Base-by-base conservation (phyloP, 23 red algal species). In the Cyanidiococcus yangmingshanensis region DNA sequence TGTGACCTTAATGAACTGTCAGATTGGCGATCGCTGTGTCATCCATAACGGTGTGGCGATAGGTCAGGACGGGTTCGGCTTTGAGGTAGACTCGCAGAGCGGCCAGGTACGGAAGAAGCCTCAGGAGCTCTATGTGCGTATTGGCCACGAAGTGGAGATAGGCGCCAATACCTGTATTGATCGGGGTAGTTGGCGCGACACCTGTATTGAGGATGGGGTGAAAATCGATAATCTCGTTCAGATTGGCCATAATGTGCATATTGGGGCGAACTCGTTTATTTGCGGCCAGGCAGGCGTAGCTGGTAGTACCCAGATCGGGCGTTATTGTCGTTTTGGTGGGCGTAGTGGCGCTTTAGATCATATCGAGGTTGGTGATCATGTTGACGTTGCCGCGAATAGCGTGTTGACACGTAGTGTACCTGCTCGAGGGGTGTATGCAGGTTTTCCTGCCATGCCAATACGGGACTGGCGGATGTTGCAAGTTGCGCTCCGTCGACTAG, bases 41-140 rank as follows among this genome's bases (percentile, higher is more conserved):
- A 86, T 86, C 1, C 83, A 86, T 37, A 68, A 29, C 35, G 83
- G 83, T 26, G 83, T 79, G 40, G 21, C 75, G 1, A 81, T 86
- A 12, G 83, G 83, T 68, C 67, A 86, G 77, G 83, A 86, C 58
- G 83, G 83, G 35, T 86, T 86, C 25, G 83, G 83, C 7, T 86
- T 86, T 68, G 59, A 79, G 1, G 41, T 86, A 38, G 71, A 77
- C 30, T 7, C 40, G 24, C 75, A 37, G 27, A 75, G 27, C 57
- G 54, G 77, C 33, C 2, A 16, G 2, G 59, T 75, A 0, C 76
- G 67, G 50, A 86, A 86, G 58, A 86, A 86, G 41, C 83, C 83
- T 1, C 83, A 86, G 59, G 50, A 40, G 31, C 75, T 38, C 15
- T 1, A 38, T 15, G 83, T 76, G 1, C 30, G 58, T 25, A 39